These are phyloP conservation scores for Colletotrichum sidae DNA, from an alignment of 2,329 filamentous ascomycete species.

Conservation along the genomic window DNA sequence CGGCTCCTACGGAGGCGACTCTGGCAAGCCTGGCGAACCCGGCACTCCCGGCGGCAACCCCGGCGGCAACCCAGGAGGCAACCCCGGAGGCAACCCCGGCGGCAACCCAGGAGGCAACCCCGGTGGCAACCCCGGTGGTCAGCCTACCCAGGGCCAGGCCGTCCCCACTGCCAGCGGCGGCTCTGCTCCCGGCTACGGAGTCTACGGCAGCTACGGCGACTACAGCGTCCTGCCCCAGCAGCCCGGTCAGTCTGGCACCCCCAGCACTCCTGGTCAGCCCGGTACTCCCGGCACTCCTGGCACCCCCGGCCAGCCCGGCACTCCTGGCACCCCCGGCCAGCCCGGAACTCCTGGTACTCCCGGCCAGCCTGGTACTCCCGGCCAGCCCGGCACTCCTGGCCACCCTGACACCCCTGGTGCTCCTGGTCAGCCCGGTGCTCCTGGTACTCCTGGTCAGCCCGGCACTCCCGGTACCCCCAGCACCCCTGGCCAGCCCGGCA, in stretches of 20 bases:
- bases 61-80: not conserved
- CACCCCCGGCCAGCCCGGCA: not conserved
- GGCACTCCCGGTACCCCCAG: not conserved
- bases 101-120: not conserved
- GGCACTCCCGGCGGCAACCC: not conserved
- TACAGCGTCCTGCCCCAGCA: not conserved
- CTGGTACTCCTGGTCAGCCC: not conserved
- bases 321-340: not conserved
- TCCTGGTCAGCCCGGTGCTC: not conserved
- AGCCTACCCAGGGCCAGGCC: not conserved
- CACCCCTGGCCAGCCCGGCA: not conserved
- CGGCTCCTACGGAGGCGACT: constrained; percentile 11
- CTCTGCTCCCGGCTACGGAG: constrained; percentile 9
- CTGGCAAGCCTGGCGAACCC: not conserved
- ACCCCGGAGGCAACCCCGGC: not conserved
- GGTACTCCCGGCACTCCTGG: constrained; percentile 3
- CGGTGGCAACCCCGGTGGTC: constrained; percentile 8
- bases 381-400: not conserved
- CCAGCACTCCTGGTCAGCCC: constrained; percentile 1
- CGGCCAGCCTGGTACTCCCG: not conserved
- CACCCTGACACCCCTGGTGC: not conserved
- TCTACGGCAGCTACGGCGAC: constrained; percentile 20
- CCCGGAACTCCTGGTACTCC: not conserved
- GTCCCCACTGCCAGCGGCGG: constrained; percentile 5
- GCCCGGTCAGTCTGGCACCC: constrained; percentile 2